Conservation (phyloP, 2,329 filamentous ascomycete genomes). For the Colletotrichum camelliae region DNA sequence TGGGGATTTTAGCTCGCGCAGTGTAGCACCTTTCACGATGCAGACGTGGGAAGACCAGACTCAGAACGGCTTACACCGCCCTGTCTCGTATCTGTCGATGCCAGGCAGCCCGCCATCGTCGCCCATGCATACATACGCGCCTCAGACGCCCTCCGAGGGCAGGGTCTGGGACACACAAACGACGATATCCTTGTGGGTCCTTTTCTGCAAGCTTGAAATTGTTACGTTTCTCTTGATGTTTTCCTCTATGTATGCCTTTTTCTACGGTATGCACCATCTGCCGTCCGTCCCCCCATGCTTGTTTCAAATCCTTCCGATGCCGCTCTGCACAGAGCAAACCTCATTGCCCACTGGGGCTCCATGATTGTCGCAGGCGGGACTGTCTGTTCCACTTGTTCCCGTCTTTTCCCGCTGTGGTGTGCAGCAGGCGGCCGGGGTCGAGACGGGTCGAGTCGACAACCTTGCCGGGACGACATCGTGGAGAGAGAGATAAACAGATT, state of each 20-base stretch:
- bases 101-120: neutral
- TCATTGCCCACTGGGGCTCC: neutral
- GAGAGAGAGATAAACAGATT: neutral
- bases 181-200: neutral
- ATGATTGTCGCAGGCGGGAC: neutral
- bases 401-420: neutral
- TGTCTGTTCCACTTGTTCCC: neutral
- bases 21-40: neutral
- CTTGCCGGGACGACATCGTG: neutral
- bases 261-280: neutral
- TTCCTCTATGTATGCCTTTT: neutral
- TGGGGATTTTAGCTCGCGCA: neutral
- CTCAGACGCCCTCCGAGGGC: neutral
- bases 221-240: neutral
- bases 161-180: neutral
- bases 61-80: neutral
- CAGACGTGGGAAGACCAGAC: neutral
- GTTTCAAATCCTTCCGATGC: slow-evolving; percentile 1
- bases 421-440: neutral
- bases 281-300: neutral
- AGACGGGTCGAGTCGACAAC: neutral
- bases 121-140: neutral
- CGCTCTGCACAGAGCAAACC: neutral
- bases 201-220: neutral
- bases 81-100: neutral